Evolutionary conservation across 495 filamentous ascomycete species (phyloP), one percentile per base, ranked within the genome.

Genomic region (Parachaetomium inaequale): DNA sequence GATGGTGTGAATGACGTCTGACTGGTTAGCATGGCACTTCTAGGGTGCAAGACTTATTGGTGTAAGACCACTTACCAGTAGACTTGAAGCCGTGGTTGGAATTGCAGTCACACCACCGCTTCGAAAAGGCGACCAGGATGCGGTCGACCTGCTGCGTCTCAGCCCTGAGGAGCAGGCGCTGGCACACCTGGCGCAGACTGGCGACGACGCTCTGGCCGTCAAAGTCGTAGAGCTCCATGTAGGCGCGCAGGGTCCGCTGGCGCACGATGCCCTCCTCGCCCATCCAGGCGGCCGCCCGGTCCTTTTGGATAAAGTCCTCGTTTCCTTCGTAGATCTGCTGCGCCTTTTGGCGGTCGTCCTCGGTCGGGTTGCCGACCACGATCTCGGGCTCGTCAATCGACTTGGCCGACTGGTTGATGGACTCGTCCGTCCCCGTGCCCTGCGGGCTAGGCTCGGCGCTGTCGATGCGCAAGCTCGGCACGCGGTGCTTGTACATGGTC

Each of bases 91-190:
- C 93, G 73, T 98, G 92, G 51, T 86, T 91, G 3, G 89, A 86
- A 72, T 99, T 99, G 76, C 93, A 98, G 68, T 89, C 85, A 71
- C 92, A 97, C 94, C 95, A 98, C 49, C 93, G 79, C 34, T 80
- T 84, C 3, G 93, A 88, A 67, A 98, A 92, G 19, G 89, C 87
- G 70, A 92, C 89, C 66, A 99, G 75, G 36, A 99, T 92, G 5
- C 94, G 87, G 68, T 98, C 95, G 10, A 99, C 88, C 72, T 99
- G 94, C 75, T 99, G 94, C 23, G 92, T 95, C 77, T 99, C 94
- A 26, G 90, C 94, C 69, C 89, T 89, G 46, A 99, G 77, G 21
- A 94, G 81, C n/a, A 98, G 77, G 26, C 89, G 87, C 46, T 81
- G 79, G 71, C 95, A 99, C 38, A 99, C 81, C 51, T 84, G 82